These are phyloP conservation scores for Trapa incisa DNA, from an alignment of 345 rosid species.

Conservation along the genomic window DNA sequence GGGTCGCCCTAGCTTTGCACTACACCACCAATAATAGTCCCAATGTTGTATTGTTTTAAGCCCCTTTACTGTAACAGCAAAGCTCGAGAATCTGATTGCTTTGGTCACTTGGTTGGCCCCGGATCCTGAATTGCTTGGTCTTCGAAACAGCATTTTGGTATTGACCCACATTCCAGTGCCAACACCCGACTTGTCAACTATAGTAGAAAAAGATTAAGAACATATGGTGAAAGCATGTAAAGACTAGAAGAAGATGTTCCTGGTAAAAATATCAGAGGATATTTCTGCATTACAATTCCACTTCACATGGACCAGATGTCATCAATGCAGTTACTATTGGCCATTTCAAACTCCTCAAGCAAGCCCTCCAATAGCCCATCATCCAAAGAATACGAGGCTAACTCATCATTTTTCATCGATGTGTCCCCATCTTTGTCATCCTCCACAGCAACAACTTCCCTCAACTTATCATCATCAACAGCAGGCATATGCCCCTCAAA, in stretches of 20 bases:
- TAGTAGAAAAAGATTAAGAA: no score
- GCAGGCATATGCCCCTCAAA: conserved; percentile 77
- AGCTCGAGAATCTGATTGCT: no score
- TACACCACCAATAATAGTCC: no score
- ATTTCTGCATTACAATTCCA: conserved; percentile 8
- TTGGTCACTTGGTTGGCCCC: no score
- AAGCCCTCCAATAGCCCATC: neutral
- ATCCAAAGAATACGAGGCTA: conserved; percentile 7
- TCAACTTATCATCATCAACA: conserved; percentile 10
- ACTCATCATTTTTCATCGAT: conserved; percentile 9
- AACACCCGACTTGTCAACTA: no score
- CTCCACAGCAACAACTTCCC: conserved; percentile 4
- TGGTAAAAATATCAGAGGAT: neutral
- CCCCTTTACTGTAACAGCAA: no score
- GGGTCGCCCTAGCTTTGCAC: no score
- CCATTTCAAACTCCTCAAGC: neutral
- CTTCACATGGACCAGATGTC: conserved; percentile 23
- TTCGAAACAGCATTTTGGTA: no score
- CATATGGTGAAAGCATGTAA: no score
- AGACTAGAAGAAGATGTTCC: neutral
- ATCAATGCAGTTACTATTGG: conserved; percentile 21
- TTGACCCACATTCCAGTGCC: no score
- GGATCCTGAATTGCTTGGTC: no score
- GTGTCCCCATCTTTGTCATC: conserved; percentile 15
- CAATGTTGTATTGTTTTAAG: no score